These are phyloP conservation scores for Chrysoporthe puriensis DNA, from an alignment of 2,329 filamentous ascomycete species.

Conservation along the genomic window DNA sequence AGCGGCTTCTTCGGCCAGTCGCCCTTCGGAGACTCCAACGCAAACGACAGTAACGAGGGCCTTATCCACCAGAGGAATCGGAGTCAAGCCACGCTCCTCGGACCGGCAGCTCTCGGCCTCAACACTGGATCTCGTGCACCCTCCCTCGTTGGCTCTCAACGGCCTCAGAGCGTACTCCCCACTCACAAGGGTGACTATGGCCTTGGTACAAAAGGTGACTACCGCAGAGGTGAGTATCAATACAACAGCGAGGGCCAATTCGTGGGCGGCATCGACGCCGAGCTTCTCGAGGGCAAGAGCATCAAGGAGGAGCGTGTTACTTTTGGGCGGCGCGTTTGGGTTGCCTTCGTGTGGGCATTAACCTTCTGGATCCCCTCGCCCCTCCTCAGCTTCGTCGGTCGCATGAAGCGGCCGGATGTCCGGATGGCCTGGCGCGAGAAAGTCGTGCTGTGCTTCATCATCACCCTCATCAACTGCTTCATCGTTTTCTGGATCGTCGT, in stretches of 20 bases:
- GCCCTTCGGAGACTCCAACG: conserved; percentile 61
- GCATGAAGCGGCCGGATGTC: conserved; percentile 97
- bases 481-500: conserved; percentile 92
- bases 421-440: conserved; percentile 98
- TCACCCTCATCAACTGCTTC: conserved; percentile 76
- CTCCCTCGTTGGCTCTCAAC: conserved; percentile 60
- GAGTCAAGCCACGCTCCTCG: conserved; percentile 56
- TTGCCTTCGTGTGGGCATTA: conserved; percentile 78
- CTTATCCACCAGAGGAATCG: conserved; percentile 64
- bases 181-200: conserved; percentile 79
- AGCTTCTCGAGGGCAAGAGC: conserved; percentile 75
- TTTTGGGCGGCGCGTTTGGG: conserved; percentile 73
- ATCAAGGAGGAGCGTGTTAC: conserved; percentile 72
- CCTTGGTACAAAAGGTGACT: conserved; percentile 83
- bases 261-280: conserved; percentile 72
- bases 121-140: conserved; percentile 44
- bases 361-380: conserved; percentile 97
- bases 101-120: conserved; percentile 41
- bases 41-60: conserved; percentile 73
- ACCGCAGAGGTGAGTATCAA: conserved; percentile 67
- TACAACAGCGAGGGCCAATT: conserved; percentile 74
- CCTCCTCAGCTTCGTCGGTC: conserved; percentile 76
- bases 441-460: conserved; percentile 78
- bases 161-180: conserved; percentile 52
- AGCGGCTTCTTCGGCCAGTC: conserved; percentile 70